phyloP scores from a whole-genome alignment of 192 early-diverging fungal species.

The Helicostylum pulchrum region DNA sequence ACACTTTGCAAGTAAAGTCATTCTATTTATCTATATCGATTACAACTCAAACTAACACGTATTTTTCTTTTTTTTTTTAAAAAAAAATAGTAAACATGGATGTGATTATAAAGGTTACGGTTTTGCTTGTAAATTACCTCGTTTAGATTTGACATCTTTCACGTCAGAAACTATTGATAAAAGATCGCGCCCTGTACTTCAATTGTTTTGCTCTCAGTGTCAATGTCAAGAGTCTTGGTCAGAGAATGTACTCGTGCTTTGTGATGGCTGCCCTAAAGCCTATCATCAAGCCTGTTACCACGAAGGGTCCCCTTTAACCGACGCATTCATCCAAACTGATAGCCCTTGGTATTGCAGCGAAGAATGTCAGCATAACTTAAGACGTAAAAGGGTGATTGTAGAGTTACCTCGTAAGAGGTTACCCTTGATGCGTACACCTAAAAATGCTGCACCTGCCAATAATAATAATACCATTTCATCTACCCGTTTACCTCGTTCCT shows the following conservation, averaged over 20 bases:
- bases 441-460: not conserved
- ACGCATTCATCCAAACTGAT: conserved; percentile 40
- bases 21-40: not conserved
- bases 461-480: no score
- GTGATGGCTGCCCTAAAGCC: conserved; percentile 83
- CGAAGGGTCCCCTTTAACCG: conserved; percentile 4
- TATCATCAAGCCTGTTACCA: conserved; percentile 69
- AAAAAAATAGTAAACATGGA: conserved; percentile 70
- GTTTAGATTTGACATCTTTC: conserved; percentile 79
- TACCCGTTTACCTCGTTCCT: no score
- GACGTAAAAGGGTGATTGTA: conserved; percentile 52
- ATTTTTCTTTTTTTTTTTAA: conserved; percentile 9
- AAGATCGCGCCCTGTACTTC: conserved; percentile 81
- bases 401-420: conserved; percentile 60
- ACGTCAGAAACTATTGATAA: conserved; percentile 69
- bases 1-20: conserved; percentile 83
- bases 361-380: conserved; percentile 51
- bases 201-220: conserved; percentile 78
- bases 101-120: conserved; percentile 96
- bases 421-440: conserved; percentile 59
- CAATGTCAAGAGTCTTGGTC: conserved; percentile 62
- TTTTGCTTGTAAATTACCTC: conserved; percentile 83
- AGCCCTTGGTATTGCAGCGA: conserved; percentile 63
- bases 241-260: conserved; percentile 69
- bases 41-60: not conserved